Base-by-base conservation (phyloP, 805 yeast genomes). In the Barnettozyma botsteinii region DNA sequence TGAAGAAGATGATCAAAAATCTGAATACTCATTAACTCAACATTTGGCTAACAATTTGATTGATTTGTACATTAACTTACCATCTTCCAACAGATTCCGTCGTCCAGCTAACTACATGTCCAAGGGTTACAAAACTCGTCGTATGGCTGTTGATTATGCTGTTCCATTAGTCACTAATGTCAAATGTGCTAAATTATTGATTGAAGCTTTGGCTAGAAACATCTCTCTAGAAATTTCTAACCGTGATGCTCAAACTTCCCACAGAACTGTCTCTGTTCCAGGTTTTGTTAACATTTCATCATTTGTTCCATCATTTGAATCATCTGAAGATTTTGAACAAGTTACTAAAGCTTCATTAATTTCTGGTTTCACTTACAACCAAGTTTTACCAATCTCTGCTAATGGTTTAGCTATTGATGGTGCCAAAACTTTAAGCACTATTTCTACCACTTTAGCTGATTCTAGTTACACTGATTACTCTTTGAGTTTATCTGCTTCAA, bases 111-210 rank as follows among this genome's bases (percentile, higher is more conserved):
- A 91, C 47, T 93, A 93, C 69, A 87, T 93, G 74, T 86, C 96
- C 22, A 88, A 85, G 70, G 99, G 99, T 63, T 93, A 93, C 75
- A 81, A 78, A 65, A 86, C 98, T 33, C 94, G 99, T 75, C 93
- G 99, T 73, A 85, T 93, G 98, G 98, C 99, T 52, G 97, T 93
- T 51, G 99, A 93, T 67, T 94, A 85, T 64, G 89, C 97, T 38
- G 88, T 93, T 60, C 99, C 99, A 37, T 74, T 93, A 62, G 96
- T 93, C 37, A 93, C 99, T 50, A 93, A 93, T 60, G 98, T 93
- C 52, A 93, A 93, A 69, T 82, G 89, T 72, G 99, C 99, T 47
- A 93, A 93, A 68, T 72, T 93, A 51, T 73, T 93, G 65, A 81
- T 93, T 51, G 98, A 93, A 69, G 98, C 99, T n/a, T 64, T 88